Percentiles rank a stretch among this genome's conserved stretches.
phyloP scores from a whole-genome alignment of 257 asterid species.

The Gentiana straminea region DNA sequence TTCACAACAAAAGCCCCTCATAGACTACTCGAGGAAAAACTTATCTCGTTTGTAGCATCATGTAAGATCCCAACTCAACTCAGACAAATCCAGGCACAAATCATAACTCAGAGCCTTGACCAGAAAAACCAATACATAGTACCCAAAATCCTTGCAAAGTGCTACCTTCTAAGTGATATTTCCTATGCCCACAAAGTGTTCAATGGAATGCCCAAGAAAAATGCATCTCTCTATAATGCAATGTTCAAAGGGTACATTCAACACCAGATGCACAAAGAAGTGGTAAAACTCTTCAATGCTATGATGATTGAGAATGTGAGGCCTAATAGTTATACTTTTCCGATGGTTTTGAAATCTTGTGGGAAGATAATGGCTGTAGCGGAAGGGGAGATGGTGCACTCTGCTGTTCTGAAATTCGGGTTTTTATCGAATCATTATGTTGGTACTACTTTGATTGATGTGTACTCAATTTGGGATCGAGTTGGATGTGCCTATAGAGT shows the following conservation, averaged over 20 bases:
- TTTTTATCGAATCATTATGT: constrained; percentile 14
- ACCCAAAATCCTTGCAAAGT: constrained; percentile 46
- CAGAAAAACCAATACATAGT: constrained; percentile 26
- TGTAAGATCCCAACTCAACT: constrained; percentile 49
- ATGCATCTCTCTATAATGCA: constrained; percentile 57
- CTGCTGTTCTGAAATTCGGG: constrained; percentile 17
- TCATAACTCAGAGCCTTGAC: constrained; percentile 29
- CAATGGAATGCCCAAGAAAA: constrained; percentile 41
- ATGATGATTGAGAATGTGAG: constrained; percentile 57
- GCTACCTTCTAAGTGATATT: constrained; percentile 25
- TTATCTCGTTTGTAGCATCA: constrained; percentile 37
- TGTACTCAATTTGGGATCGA: constrained; percentile 34
- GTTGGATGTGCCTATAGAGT: constrained; percentile 44
- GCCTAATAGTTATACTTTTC: constrained; percentile 59
- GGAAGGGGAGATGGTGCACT: constrained; percentile 67
- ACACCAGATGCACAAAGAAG: constrained; percentile 28
- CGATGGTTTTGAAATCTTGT: constrained; percentile 66
- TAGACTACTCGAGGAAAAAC: constrained; percentile 14
- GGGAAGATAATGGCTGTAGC: constrained; percentile 32
- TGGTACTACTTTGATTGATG: constrained; percentile 67
- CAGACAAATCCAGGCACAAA: constrained; percentile 59
- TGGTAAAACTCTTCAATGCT: constrained; percentile 27
- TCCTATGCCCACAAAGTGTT: constrained; percentile 44
- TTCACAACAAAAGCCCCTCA: constrained; percentile 9
- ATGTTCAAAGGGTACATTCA: constrained; percentile 68